Evolutionary conservation across 352 stramenopile species (phyloP).

Genomic region (Globisporangium cystogenes): DNA sequence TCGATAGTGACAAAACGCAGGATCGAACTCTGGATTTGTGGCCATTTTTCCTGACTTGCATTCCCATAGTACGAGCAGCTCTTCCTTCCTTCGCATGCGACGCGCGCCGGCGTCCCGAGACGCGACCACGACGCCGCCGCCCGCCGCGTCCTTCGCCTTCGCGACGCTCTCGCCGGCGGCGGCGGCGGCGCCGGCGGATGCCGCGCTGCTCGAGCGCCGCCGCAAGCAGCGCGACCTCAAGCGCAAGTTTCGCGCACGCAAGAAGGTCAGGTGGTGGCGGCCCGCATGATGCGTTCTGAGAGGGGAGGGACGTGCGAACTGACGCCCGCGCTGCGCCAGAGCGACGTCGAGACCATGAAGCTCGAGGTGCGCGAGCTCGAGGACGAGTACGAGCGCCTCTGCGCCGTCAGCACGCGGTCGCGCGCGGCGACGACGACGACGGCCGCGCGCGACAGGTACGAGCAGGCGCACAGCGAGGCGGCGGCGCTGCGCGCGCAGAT

Average conservation of each 20-base stretch:
- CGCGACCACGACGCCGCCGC: background rate
- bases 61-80: no score
- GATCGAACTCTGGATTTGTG: background rate
- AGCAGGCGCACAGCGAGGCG: conserved; percentile 23
- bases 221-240: conserved; percentile 17
- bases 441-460: conserved; percentile 22
- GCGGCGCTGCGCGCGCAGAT: conserved; percentile 26
- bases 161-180: conserved; percentile 9
- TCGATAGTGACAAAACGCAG: no score
- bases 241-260: conserved; percentile 13
- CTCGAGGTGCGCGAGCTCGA: conserved; percentile 28
- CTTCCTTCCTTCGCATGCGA: no score
- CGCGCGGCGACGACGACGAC: no score
- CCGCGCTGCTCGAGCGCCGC: conserved; percentile 11
- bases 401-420: conserved; percentile 10
- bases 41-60: no score
- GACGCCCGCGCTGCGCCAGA: conserved; percentile 8
- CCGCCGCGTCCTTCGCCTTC: conserved; percentile 6
- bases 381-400: conserved; percentile 22
- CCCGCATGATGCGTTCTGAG: no score
- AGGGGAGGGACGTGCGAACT: background rate
- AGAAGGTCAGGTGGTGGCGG: no score
- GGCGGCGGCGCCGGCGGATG: background rate
- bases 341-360: conserved; percentile 39
- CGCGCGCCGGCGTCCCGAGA: background rate